phyloP scores from a whole-genome alignment of 805 yeast species.

The Metschnikowia rubicola region DNA sequence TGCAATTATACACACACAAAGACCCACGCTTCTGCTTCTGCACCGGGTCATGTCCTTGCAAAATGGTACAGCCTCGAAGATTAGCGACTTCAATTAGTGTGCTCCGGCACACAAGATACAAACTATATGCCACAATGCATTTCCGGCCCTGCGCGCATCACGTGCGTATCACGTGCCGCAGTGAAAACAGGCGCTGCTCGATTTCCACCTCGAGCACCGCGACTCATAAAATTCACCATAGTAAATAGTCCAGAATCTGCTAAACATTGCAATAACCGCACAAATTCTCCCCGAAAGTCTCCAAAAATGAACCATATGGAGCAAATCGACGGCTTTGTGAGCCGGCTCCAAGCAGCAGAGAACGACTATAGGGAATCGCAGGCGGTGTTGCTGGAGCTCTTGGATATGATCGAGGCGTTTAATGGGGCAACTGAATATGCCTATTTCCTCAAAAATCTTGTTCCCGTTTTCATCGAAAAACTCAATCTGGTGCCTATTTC shows the following conservation, averaged over 20 bases:
- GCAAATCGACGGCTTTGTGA: constrained; percentile 67
- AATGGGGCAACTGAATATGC: constrained; percentile 81
- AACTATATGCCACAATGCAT: too few relatives aligned
- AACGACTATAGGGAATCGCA: constrained; percentile 60
- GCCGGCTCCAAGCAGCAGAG: constrained; percentile 53
- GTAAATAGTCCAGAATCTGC: too few relatives aligned
- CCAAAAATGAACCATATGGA: constrained; percentile 41
- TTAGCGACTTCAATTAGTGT: too few relatives aligned
- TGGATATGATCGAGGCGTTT: constrained; percentile 83
- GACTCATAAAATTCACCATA: constrained; percentile 5
- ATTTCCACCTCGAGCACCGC: constrained; percentile 9
- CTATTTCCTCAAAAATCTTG: constrained; percentile 60
- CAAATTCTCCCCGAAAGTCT: too few relatives aligned
- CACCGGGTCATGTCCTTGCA: too few relatives aligned
- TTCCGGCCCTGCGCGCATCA: constrained; percentile 5
- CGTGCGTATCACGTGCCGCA: constrained; percentile 27
- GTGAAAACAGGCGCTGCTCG: neutral
- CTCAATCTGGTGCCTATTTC: constrained; percentile 71
- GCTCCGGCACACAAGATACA: too few relatives aligned
- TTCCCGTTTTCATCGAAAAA: constrained; percentile 66
- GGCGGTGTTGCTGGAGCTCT: constrained; percentile 70
- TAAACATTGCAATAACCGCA: too few relatives aligned
- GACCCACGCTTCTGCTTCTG: too few relatives aligned
- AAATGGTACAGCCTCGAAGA: too few relatives aligned
- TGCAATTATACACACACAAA: too few relatives aligned